Percentiles rank a stretch among this genome's conserved stretches.
These are phyloP conservation scores for Sungouiozyma intestinalis DNA, from an alignment of 805 yeast genomes.

Conservation along the genomic window DNA sequence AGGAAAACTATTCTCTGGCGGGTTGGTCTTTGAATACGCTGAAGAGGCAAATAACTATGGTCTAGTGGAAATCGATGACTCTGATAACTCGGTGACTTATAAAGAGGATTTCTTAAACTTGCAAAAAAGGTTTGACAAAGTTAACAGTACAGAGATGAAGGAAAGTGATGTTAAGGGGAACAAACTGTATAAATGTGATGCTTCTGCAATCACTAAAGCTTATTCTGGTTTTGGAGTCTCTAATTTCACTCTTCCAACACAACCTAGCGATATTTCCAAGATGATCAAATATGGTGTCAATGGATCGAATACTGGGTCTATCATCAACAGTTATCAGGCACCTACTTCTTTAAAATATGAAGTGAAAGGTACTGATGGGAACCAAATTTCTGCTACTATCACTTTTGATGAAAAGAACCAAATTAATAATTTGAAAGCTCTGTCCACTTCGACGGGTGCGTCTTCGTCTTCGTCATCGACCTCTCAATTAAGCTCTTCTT, in stretches of 20 bases:
- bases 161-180: conserved; percentile 29
- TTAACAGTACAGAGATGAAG: conserved; percentile 30
- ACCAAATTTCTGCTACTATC: conserved; percentile 30
- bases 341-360: conserved; percentile 33
- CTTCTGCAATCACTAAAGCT: conserved; percentile 27
- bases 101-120: conserved; percentile 44
- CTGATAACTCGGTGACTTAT: conserved; percentile 33
- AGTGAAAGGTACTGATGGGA: conserved; percentile 30
- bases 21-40: conserved; percentile 85
- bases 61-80: conserved; percentile 42
- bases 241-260: conserved; percentile 38
- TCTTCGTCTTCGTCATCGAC: conserved; percentile 15
- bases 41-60: conserved; percentile 74
- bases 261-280: conserved; percentile 34
- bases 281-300: conserved; percentile 41
- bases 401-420: conserved; percentile 29
- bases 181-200: conserved; percentile 32
- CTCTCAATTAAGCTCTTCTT: conserved; percentile 11
- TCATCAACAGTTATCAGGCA: conserved; percentile 32
- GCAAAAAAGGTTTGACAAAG: conserved; percentile 31
- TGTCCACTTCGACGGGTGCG: conserved; percentile 12
- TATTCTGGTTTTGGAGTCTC: conserved; percentile 35
- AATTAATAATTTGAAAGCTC: conserved; percentile 27
- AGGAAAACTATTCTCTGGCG: conserved; percentile 66
- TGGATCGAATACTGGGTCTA: conserved; percentile 35